Evolutionary conservation across 768 basidiomycete species (phyloP), one percentile per base, ranked within the genome.

Genomic region (Tubosaeta sp.): DNA sequence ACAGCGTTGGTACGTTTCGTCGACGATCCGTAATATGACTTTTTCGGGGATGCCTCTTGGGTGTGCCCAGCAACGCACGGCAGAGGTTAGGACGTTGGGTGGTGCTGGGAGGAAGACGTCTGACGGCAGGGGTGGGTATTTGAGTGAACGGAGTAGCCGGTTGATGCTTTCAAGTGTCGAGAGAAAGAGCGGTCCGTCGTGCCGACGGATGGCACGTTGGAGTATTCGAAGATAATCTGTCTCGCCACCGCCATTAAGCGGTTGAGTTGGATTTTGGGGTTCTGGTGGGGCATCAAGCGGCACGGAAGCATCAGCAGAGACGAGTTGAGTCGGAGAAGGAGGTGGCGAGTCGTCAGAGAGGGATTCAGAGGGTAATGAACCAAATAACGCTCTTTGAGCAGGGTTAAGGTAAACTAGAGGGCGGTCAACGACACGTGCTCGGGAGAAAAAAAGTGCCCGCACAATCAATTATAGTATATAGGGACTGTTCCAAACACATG

Each of bases 1-100:
- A 16, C 84, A 83, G 26, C 97, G 83, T 63, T 97, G 92, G 63
- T 99, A 98, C 34, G 86, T 89, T 73, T 97, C 93, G 41, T 94
- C 92, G 48, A 89, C 76, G 44, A 95, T 80, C 38, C 86, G 84
- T 72, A 84, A 77, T 52, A 88, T 74, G 2, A 94, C 79, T 32
- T 79, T 76, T 43, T 82, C 74, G 0, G 84, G 87, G 26, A 94
- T 64, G 4, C 81, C 83, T 1, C 61, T 71, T 17, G 58, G 39
- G 26, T 51, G 34, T 43, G 51, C 22, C 85, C 86, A 88, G 0
- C 69, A 60, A 35, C 33, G 50, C 35, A 84, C 72, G 2, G 70
- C 65, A 17, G 73, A 65, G 63, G 73, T 79, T 13, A 90, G 65
- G 2, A 70, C 55, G 55, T 88, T 87, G 4, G 67, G 69, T 1